These are phyloP conservation scores for Diaporthe ilicicola DNA, from an alignment of 2,329 filamentous ascomycete genomes.

Conservation along the genomic window DNA sequence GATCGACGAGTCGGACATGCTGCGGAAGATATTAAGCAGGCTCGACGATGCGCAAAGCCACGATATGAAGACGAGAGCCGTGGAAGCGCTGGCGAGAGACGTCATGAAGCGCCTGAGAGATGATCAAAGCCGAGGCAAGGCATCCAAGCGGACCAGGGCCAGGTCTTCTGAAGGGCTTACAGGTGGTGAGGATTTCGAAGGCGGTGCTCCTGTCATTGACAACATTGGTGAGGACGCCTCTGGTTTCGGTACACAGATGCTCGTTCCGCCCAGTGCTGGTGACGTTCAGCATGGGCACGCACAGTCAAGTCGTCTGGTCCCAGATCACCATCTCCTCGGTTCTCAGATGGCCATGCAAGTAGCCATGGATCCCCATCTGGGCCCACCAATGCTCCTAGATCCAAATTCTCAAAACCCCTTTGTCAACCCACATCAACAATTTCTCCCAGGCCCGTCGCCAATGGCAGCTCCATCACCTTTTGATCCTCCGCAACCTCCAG, in stretches of 20 bases:
- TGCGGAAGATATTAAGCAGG: slow-evolving; percentile 63
- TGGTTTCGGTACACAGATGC: slow-evolving; percentile 23
- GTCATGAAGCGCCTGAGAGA: slow-evolving; percentile 81
- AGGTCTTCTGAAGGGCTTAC: slow-evolving; percentile 16
- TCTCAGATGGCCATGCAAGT: slow-evolving; percentile 56
- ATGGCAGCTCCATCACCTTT: slow-evolving; percentile 38
- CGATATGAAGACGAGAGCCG: slow-evolving; percentile 71
- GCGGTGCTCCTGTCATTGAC: slow-evolving; percentile 40
- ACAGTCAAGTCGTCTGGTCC: slow-evolving; percentile 24
- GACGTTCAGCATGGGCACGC: slow-evolving; percentile 33
- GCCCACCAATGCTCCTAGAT: slow-evolving; percentile 49
- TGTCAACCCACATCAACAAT: slow-evolving; percentile 42
- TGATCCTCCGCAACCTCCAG: slow-evolving; percentile 14
- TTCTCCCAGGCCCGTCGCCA: slow-evolving; percentile 37
- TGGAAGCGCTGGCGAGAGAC: slow-evolving; percentile 78
- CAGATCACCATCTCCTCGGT: slow-evolving; percentile 33
- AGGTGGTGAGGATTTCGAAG: slow-evolving; percentile 49
- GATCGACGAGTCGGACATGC: slow-evolving; percentile 65
- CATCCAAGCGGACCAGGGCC: slow-evolving; percentile 22
- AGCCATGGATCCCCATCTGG: slow-evolving; percentile 48
- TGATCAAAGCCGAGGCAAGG: slow-evolving; percentile 63
- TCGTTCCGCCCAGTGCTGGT: slow-evolving; percentile 34
- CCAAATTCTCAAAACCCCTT: slow-evolving; percentile 49
- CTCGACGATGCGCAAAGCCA: slow-evolving; percentile 60
- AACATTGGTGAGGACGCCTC: slow-evolving; percentile 15